Evolutionary conservation across 192 early-diverging fungal genomes (phyloP).

Genomic region (Spizellomyces punctatus): DNA sequence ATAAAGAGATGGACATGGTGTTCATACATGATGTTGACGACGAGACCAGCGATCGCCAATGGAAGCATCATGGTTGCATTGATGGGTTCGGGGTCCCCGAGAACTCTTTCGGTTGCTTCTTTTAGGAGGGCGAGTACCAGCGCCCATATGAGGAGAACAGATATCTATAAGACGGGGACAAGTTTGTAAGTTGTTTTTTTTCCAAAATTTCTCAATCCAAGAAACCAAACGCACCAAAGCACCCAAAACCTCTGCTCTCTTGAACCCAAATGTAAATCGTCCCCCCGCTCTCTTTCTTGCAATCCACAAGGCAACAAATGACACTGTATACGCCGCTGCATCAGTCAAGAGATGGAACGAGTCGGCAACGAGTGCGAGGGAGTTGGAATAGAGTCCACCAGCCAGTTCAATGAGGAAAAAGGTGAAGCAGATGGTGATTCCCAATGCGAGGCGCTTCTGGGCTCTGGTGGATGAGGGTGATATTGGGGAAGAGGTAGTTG

Average conservation of each 20-base stretch:
- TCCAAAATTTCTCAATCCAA: no score
- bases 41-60: conserved; percentile 67
- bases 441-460: conserved; percentile 45
- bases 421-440: conserved; percentile 52
- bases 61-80: conserved; percentile 65
- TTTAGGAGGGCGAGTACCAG: conserved; percentile 62
- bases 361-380: conserved; percentile 70
- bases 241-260: conserved; percentile 78
- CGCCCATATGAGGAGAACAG: conserved; percentile 73
- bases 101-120: conserved; percentile 69
- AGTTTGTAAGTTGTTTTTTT: no score
- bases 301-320: conserved; percentile 64
- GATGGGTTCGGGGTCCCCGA: conserved; percentile 54
- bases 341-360: conserved; percentile 76
- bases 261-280: conserved; percentile 64
- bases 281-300: conserved; percentile 54
- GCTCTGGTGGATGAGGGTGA: no score
- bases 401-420: conserved; percentile 67
- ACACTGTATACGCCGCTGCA: conserved; percentile 69
- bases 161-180: conserved; percentile 16
- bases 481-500: no score
- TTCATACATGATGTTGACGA: conserved; percentile 62
- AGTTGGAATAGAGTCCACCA: conserved; percentile 44
- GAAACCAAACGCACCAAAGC: conserved; percentile 46
- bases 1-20: not conserved